Base-by-base conservation (phyloP, 2,329 filamentous ascomycete species). In the Ambrosiella cleistominuta region DNA sequence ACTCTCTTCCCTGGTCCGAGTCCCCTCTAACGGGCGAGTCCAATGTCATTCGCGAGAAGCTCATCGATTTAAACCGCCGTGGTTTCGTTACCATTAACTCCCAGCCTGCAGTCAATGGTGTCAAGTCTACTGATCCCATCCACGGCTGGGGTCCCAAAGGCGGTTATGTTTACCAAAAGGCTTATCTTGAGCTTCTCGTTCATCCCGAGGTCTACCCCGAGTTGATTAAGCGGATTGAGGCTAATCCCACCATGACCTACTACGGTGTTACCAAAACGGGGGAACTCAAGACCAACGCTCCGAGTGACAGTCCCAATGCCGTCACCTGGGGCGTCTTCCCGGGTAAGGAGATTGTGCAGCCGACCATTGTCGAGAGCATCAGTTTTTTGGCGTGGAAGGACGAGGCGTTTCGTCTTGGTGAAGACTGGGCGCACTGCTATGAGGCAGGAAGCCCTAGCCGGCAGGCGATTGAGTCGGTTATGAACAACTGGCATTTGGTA, bases 301-400 rank as follows among this genome's bases (percentile, higher is more conserved):
- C 83, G 7, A 80, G 82, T 19, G 88, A 94, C 64, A 87, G 88
- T 5, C 93, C 93, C 42, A 98, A 98, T 66, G 93, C 93, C n/a
- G 87, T 98, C 54, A 98, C 93, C 1, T 98, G 93, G 93, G 93
- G 93, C 70, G 94, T 98, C 39, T 98, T 97, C 74, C 91, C 93
- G 0, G 93, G 93, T 60, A 95, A 97, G 70, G 93, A 98, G 71
- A 96, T 98, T 67, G 90, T 98, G n/a, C 93, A 98, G 70, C 93
- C 93, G 12, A 98, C 93, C n/a, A 96, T 98, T 65, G 93, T 98
- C 56, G 93, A 98, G 73, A 94, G 88, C 15, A 85, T 98, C 68
- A 95, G 88, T 69, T 98, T 98, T 78, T 75, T 98, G 57, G 93
- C 93, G 1, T 98, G 93, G 93, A 95, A 95, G 72, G 93, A 98